These are phyloP conservation scores for Spathaspora gorwiae DNA, from an alignment of 805 yeast species.

Conservation along the genomic window DNA sequence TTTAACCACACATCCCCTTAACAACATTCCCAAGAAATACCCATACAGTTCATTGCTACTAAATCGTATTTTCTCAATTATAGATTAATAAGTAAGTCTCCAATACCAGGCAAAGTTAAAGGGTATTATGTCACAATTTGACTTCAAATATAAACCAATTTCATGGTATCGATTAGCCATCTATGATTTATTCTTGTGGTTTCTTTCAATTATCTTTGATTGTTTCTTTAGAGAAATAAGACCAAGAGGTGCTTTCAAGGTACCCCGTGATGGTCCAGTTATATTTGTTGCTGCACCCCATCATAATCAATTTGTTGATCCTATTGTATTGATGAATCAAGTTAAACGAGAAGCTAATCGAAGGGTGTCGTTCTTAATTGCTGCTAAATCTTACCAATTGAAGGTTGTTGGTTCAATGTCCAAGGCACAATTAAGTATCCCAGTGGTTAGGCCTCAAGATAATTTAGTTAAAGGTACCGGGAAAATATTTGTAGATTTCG, in stretches of 20 bases:
- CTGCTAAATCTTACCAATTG: conserved; percentile 68
- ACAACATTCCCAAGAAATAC: no score
- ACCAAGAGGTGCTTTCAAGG: conserved; percentile 77
- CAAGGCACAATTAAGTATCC: conserved; percentile 73
- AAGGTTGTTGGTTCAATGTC: conserved; percentile 73
- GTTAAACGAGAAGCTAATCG: conserved; percentile 64
- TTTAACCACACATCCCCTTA: no score
- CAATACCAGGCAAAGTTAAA: no score
- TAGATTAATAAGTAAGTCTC: no score
- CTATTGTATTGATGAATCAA: conserved; percentile 78
- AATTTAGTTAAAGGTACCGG: conserved; percentile 68
- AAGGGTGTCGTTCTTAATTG: conserved; percentile 76
- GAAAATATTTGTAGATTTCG: conserved; percentile 49
- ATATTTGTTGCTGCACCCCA: conserved; percentile 96
- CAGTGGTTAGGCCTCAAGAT: conserved; percentile 92
- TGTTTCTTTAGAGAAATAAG: conserved; percentile 85
- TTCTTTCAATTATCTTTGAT: conserved; percentile 39
- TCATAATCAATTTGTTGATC: conserved; percentile 88
- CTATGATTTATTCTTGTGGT: conserved; percentile 37
- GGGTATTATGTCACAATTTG: neutral
- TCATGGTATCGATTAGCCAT: conserved; percentile 23
- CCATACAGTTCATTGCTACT: no score
- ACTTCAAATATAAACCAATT: conserved; percentile 6
- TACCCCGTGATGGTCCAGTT: conserved; percentile 72
- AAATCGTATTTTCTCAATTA: no score